Conservation (phyloP, 257 asterid species). For the Solanum lignicaule region DNA sequence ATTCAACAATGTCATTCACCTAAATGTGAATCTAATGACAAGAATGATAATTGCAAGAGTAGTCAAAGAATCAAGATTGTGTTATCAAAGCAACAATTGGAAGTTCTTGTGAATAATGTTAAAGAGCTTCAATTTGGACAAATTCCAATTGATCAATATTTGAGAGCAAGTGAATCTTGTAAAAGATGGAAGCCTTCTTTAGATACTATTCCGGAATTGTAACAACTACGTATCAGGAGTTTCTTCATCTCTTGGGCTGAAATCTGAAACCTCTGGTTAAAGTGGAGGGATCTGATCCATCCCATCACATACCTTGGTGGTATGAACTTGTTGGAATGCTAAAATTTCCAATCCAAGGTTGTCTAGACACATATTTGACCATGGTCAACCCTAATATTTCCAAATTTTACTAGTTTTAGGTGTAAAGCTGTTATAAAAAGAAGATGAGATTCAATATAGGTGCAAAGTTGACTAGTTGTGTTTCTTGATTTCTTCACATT, state of each 20-base stretch:
- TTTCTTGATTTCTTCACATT: neutral
- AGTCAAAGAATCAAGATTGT: slow-evolving; percentile 42
- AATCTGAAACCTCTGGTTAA: rapidly evolving
- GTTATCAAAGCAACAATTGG: slow-evolving; percentile 38
- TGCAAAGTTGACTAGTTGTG: neutral
- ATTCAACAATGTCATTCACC: slow-evolving; percentile 1
- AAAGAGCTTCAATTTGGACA: slow-evolving; percentile 18
- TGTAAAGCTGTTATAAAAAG: neutral
- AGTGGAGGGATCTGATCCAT: neutral
- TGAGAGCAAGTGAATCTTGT: neutral
- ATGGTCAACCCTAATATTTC: neutral
- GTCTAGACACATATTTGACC: neutral
- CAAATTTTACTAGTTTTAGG: neutral
- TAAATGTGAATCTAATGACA: neutral
- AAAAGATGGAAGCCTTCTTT: slow-evolving; percentile 46
- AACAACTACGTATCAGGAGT: neutral
- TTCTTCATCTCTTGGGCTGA: neutral
- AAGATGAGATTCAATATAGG: neutral
- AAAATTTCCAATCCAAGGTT: neutral
- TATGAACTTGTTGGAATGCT: neutral
- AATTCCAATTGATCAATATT: slow-evolving; percentile 8
- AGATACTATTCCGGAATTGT: slow-evolving; percentile 39
- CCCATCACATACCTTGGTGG: neutral
- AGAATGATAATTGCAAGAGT: slow-evolving; percentile 1
- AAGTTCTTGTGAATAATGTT: slow-evolving; percentile 23